These are phyloP conservation scores for Aspergillus brasiliensis DNA, from an alignment of 2,329 filamentous ascomycete species.

Conservation along the genomic window DNA sequence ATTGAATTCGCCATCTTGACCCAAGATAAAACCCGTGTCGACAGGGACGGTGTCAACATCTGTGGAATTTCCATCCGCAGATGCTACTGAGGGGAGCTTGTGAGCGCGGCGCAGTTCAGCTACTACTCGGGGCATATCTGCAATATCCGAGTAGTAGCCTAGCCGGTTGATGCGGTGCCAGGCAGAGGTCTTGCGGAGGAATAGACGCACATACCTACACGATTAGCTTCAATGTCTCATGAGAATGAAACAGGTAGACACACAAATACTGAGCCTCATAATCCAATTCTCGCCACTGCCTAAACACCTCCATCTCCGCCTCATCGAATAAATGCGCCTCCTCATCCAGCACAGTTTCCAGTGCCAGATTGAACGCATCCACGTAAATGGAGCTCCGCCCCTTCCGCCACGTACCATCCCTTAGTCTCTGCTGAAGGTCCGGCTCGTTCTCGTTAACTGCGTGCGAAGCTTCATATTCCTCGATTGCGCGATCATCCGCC, in stretches of 20 bases:
- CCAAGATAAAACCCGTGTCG: conserved; percentile 45
- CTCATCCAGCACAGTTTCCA: conserved; percentile 86
- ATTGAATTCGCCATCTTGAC: conserved; percentile 62
- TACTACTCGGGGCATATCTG: conserved; percentile 69
- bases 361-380: conserved; percentile 90
- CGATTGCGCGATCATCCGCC: conserved; percentile 70
- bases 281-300: conserved; percentile 68
- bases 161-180: conserved; percentile 85
- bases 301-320: conserved; percentile 75
- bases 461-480: conserved; percentile 74
- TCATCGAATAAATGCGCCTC: conserved; percentile 85
- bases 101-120: conserved; percentile 62
- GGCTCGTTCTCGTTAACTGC: conserved; percentile 54
- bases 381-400: conserved; percentile 92
- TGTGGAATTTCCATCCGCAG: conserved; percentile 43
- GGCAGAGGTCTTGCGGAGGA: conserved; percentile 83
- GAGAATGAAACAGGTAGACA: conserved; percentile 32
- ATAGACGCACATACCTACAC: conserved; percentile 81
- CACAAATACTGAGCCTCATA: conserved; percentile 93
- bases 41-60: conserved; percentile 44
- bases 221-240: conserved; percentile 6
- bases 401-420: conserved; percentile 66
- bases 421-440: conserved; percentile 54
- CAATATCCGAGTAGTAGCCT: conserved; percentile 80
- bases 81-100: conserved; percentile 54